Evolutionary conservation across 1,284 basidiomycete genomes (phyloP), one percentile per base, ranked within the genome.

Genomic region (Serendipita sp.): DNA sequence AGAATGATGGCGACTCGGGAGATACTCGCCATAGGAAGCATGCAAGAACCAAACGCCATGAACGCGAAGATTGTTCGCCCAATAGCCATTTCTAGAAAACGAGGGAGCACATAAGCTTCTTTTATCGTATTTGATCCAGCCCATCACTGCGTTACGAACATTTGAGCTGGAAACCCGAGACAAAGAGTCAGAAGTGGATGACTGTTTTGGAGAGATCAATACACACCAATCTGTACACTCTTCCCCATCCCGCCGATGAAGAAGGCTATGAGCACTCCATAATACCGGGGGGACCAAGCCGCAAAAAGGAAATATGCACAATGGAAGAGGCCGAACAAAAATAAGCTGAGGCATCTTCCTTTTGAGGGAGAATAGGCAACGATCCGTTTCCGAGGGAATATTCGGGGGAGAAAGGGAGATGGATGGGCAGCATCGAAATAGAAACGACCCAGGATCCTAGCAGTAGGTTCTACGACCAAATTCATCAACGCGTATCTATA

Each of bases 401-500:
- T 35, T 62, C 64, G 60, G 60, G 71, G 70, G 65, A 71, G 38
- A 67, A 71, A 65, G 34, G 68, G 61, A 17, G 17, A 17, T 17
- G 17, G 17, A 17, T 26, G 49, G 12, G 68, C 49, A 61, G 67
- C 38, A 60, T 67, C 62, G 17, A 75, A 64, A 42, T 72, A 67
- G 66, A 76, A 74, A 34, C 71, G 72, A 2, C 80, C 79, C 2
- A 81, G 69, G 42, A 73, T 67, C 29, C 73, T 71, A 35, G 77
- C 71, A 5, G 79, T 68, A 6, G 68, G 71, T 68, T 81, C 79
- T 2, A 82, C 72, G 32, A 77, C 63, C 10, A 80, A 64, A 2
- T 80, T 81, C 0, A 79, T 80, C 4, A 74, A 60, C 3, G 75
- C 70, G 65, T 78, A 82, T 10, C 80, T 82, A 17, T 17, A 17